These are phyloP conservation scores for Phytophthora pistaciae DNA, from an alignment of 352 stramenopile species.

Conservation along the genomic window DNA sequence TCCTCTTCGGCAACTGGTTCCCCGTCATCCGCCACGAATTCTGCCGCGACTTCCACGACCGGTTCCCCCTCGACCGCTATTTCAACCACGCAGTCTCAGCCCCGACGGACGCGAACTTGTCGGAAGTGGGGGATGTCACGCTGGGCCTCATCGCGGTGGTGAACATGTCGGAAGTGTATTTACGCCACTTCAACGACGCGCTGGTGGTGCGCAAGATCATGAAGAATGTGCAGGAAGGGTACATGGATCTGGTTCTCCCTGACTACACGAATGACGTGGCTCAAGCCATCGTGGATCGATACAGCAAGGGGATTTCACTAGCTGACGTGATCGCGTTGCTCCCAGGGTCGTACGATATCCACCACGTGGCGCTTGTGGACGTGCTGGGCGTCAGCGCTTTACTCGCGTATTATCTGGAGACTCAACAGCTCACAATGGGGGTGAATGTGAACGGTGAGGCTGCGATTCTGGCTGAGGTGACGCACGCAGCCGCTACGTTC, in stretches of 20 bases:
- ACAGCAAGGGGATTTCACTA: constrained; percentile 39
- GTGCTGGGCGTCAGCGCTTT: constrained; percentile 33
- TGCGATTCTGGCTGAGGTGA: constrained; percentile 52
- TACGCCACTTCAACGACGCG: constrained; percentile 47
- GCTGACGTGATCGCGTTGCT: constrained; percentile 30
- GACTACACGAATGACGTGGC: constrained; percentile 38
- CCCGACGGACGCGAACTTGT: constrained; percentile 34
- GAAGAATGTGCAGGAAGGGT: constrained; percentile 49
- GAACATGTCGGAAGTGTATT: constrained; percentile 40
- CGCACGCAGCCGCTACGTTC: constrained; percentile 35
- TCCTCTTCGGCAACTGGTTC: constrained; percentile 54
- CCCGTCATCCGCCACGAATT: constrained; percentile 48
- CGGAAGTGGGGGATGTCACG: constrained; percentile 29
- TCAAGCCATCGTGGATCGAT: constrained; percentile 32
- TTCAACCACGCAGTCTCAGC: constrained; percentile 29
- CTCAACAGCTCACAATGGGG: constrained; percentile 46
- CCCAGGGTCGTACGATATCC: constrained; percentile 25
- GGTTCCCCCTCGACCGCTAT: constrained; percentile 45
- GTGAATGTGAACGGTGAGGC: constrained; percentile 48
- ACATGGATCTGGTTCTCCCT: constrained; percentile 22
- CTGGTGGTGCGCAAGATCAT: constrained; percentile 47
- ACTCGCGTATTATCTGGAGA: constrained; percentile 31
- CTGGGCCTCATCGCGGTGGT: constrained; percentile 34
- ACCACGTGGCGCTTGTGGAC: constrained; percentile 43
- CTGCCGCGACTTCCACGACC: constrained; percentile 43